phyloP scores from a whole-genome alignment of 768 basidiomycete species.

The Leucocoprinus birnbaumii region DNA sequence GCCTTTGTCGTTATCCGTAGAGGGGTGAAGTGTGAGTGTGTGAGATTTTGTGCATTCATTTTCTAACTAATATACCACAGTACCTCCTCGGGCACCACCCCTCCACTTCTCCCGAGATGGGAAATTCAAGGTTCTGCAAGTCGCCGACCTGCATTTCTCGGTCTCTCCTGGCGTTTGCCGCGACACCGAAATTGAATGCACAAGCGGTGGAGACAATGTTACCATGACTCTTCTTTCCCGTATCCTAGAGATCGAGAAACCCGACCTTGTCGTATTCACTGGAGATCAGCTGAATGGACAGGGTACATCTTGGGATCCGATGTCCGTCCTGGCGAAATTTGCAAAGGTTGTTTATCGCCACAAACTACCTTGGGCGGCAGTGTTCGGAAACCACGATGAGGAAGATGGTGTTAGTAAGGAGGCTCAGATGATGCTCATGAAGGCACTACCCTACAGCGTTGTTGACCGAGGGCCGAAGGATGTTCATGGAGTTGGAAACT shows the following conservation, averaged over 20 bases:
- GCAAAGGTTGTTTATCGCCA: constrained; percentile 71
- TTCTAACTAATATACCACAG: constrained; percentile 29
- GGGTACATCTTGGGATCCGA: constrained; percentile 84
- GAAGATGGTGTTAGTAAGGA: constrained; percentile 63
- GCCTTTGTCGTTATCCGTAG: constrained; percentile 68
- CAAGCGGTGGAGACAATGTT: constrained; percentile 67
- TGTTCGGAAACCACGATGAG: constrained; percentile 95
- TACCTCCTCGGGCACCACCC: constrained; percentile 67
- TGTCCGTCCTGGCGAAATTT: constrained; percentile 88
- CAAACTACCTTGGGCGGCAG: constrained; percentile 83
- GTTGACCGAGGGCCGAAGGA: constrained; percentile 78
- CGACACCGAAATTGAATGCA: constrained; percentile 54
- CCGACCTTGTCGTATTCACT: constrained; percentile 88
- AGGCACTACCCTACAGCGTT: constrained; percentile 81
- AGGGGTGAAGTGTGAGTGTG: constrained; percentile 66
- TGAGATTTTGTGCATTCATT: background rate
- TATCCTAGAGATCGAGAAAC: constrained; percentile 77
- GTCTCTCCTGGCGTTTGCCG: constrained; percentile 76
- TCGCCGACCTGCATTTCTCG: constrained; percentile 93
- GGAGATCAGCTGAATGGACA: constrained; percentile 97
- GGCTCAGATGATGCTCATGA: constrained; percentile 69
- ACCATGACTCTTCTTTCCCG: constrained; percentile 71
- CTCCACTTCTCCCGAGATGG: constrained; percentile 83
- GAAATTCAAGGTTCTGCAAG: constrained; percentile 84
- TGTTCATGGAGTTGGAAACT: constrained; percentile 91